Conservation (phyloP, 345 rosid genomes). For the Citrus trifoliata region DNA sequence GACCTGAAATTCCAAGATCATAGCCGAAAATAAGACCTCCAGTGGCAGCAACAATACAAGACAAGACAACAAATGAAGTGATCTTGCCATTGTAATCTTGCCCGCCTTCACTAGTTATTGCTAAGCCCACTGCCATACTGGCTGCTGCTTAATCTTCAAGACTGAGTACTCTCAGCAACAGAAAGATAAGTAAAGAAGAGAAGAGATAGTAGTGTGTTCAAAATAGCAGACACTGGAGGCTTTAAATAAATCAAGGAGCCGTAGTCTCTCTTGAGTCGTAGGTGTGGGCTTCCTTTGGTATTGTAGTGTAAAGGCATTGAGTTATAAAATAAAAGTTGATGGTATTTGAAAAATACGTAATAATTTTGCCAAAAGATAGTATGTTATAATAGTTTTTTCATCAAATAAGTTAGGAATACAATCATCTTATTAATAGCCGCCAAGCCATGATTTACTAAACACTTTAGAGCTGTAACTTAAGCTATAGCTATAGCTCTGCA, state of each 20-base stretch:
- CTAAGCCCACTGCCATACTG: constrained; percentile 45
- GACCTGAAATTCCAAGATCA: constrained; percentile 82
- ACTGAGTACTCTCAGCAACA: not conserved
- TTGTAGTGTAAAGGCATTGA: too few relatives aligned
- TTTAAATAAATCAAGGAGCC: not conserved
- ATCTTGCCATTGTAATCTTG: constrained; percentile 45
- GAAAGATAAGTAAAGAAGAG: not conserved
- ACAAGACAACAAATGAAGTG: constrained; percentile 58
- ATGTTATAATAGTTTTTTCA: too few relatives aligned
- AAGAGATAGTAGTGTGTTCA: not conserved
- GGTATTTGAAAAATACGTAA: too few relatives aligned
- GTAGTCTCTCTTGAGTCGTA: not conserved
- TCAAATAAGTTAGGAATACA: too few relatives aligned
- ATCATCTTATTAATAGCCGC: too few relatives aligned
- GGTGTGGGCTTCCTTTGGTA: not conserved
- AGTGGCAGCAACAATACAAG: constrained; percentile 84
- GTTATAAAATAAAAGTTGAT: too few relatives aligned
- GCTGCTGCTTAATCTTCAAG: not conserved
- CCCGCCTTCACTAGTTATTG: constrained; percentile 17
- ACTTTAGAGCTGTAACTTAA: too few relatives aligned
- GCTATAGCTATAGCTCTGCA: too few relatives aligned
- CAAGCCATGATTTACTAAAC: too few relatives aligned
- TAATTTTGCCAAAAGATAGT: too few relatives aligned
- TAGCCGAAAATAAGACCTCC: constrained; percentile 90
- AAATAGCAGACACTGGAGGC: not conserved